Evolutionary conservation across 140 eudicot genomes (phyloP).

Genomic region (Ambrosia hybrid): DNA sequence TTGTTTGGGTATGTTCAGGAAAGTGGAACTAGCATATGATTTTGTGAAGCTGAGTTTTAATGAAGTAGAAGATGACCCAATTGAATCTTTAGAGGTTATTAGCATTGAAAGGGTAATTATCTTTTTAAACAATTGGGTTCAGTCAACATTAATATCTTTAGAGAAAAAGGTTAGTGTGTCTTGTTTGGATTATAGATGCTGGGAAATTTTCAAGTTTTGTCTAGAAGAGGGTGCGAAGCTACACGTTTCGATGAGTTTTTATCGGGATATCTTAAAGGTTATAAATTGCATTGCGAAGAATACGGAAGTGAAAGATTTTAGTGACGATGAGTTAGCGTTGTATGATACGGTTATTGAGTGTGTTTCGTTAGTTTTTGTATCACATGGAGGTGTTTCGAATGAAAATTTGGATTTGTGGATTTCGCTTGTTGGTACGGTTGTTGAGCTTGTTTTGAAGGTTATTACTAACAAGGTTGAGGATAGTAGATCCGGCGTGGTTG

Average conservation of each 20-base stretch:
- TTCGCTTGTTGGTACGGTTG: slow-evolving; percentile 43
- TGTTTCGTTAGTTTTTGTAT: slow-evolving; percentile 50
- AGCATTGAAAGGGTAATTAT: slow-evolving; percentile 55
- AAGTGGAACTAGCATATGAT: slow-evolving; percentile 65
- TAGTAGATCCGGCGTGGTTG: slow-evolving; percentile 34
- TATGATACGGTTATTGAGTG: slow-evolving; percentile 56
- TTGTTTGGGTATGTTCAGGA: too few relatives aligned
- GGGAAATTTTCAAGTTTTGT: slow-evolving; percentile 75
- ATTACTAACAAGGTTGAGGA: slow-evolving; percentile 24
- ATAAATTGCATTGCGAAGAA: slow-evolving; percentile 51
- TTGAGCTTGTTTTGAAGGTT: slow-evolving; percentile 51
- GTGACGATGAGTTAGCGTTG: slow-evolving; percentile 28
- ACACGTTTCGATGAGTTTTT: slow-evolving; percentile 44
- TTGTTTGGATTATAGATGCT: slow-evolving; percentile 71
- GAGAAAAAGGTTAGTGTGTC: slow-evolving; percentile 57
- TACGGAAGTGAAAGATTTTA: slow-evolving; percentile 29
- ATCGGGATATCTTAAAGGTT: slow-evolving; percentile 64
- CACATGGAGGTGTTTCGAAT: slow-evolving; percentile 70
- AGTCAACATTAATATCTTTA: slow-evolving; percentile 67
- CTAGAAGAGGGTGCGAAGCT: slow-evolving; percentile 55
- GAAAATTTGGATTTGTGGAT: slow-evolving; percentile 83
- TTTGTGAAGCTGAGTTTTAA: slow-evolving; percentile 32
- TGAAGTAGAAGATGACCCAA: slow-evolving; percentile 28
- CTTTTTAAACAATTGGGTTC: slow-evolving; percentile 73
- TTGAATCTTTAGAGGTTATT: slow-evolving; percentile 39